A percentile compares a stretch with the other conserved stretches of the same genome.
Evolutionary conservation across 2,329 filamentous ascomycete genomes (phyloP).

Genomic region (Polychaeton citri): DNA sequence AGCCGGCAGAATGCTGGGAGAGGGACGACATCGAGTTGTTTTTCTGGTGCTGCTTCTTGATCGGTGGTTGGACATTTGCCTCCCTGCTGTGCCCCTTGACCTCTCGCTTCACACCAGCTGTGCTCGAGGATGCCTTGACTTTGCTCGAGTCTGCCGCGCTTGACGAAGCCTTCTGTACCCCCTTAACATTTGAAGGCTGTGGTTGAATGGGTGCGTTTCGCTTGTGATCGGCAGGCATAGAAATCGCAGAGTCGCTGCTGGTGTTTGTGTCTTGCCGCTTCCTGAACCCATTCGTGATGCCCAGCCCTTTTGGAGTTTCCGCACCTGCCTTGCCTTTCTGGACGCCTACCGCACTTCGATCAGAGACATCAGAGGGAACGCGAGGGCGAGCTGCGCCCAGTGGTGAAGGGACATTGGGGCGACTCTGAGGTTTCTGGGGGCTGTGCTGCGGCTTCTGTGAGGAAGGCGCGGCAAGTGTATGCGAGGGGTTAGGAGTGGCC

Average conservation of each 20-base stretch:
- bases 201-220: conserved; percentile 18
- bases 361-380: conserved; percentile 43
- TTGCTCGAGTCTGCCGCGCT: conserved; percentile 21
- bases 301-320: conserved; percentile 30
- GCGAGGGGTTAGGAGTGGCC: conserved; percentile 11
- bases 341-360: conserved; percentile 12
- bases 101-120: neutral
- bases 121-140: conserved; percentile 1
- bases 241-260: conserved; percentile 10
- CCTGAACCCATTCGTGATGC: conserved; percentile 25
- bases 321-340: conserved; percentile 13
- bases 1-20: conserved; percentile 13
- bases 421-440: conserved; percentile 31
- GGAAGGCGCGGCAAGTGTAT: conserved; percentile 11
- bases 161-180: conserved; percentile 25
- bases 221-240: conserved; percentile 8
- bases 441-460: conserved; percentile 23
- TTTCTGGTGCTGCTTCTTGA: conserved; percentile 7
- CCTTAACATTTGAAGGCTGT: conserved; percentile 21
- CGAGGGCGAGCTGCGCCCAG: conserved; percentile 48
- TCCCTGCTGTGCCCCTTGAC: neutral
- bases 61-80: neutral
- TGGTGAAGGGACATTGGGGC: conserved; percentile 48
- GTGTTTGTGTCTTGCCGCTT: conserved; percentile 19
- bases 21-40: conserved; percentile 19